A percentile compares a stretch with the other conserved stretches of the same genome.
phyloP scores from a whole-genome alignment of 2,329 filamentous ascomycete genomes.

The Trichoderma sp. region DNA sequence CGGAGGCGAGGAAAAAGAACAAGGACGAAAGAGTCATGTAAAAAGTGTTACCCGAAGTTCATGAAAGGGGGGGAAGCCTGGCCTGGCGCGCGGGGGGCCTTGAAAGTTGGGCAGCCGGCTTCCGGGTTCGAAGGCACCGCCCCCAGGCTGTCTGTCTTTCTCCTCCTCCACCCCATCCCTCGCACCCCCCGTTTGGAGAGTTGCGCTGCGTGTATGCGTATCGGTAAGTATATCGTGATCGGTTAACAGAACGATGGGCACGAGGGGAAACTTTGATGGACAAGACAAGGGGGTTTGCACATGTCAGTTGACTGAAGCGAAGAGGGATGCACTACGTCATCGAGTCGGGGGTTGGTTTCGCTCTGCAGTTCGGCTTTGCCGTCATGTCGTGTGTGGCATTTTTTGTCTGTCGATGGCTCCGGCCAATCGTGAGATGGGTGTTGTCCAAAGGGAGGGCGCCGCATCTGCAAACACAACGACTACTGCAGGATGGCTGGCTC shows the following conservation, averaged over 20 bases:
- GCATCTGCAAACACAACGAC: too few relatives aligned
- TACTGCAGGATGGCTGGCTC: too few relatives aligned
- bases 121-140: neutral
- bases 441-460: too few relatives aligned
- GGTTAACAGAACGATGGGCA: neutral
- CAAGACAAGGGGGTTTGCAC: neutral
- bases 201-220: neutral
- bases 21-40: too few relatives aligned
- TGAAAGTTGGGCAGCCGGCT: neutral
- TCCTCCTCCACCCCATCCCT: too few relatives aligned
- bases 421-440: too few relatives aligned
- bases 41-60: neutral
- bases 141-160: too few relatives aligned
- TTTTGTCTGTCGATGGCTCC: too few relatives aligned
- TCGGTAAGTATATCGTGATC: neutral
- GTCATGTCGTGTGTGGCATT: neutral
- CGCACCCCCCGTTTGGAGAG: neutral
- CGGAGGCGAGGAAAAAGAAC: slow-evolving; percentile 3
- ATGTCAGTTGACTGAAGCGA: neutral
- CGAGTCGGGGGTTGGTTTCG: neutral
- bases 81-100: neutral
- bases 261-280: neutral
- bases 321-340: slow-evolving; percentile 15
- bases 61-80: neutral
- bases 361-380: slow-evolving; percentile 15